A percentile compares a stretch with the other conserved stretches of the same genome.
phyloP scores from a whole-genome alignment of 495 filamentous ascomycete genomes.

The Podospora bellae-mahoneyi region DNA sequence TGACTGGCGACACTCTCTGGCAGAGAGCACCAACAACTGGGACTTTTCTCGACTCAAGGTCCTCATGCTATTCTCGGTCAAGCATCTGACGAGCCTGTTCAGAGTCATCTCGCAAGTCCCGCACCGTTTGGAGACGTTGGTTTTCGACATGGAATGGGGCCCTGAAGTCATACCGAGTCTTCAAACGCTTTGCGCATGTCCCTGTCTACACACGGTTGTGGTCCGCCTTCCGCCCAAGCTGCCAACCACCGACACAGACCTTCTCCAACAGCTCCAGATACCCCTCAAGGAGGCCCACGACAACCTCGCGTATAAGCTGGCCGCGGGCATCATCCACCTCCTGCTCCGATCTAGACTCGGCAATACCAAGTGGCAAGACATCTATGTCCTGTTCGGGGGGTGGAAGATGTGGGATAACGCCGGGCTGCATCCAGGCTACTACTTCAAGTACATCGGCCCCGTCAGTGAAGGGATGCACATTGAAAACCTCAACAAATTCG shows the following conservation, averaged over 20 bases:
- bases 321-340: neutral
- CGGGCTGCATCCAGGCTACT: neutral
- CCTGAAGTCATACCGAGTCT: neutral
- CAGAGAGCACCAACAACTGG: neutral
- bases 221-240: neutral
- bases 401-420: neutral
- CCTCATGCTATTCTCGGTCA: neutral
- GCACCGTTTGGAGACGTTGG: neutral
- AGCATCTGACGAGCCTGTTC: neutral
- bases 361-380: neutral
- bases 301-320: neutral
- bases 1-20: neutral
- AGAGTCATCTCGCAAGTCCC: neutral
- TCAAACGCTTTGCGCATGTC: neutral
- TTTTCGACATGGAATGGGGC: neutral
- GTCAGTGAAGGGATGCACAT: neutral
- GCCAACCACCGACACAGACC: neutral
- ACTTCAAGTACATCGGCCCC: neutral
- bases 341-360: neutral
- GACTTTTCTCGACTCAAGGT: neutral
- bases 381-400: neutral
- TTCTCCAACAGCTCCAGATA: neutral
- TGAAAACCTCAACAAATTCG: neutral
- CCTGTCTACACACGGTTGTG: neutral
- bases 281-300: neutral